Percentiles rank a stretch among this genome's conserved stretches.
Evolutionary conservation across 2,329 filamentous ascomycete genomes (phyloP).

Genomic region (Alternaria consortialis): DNA sequence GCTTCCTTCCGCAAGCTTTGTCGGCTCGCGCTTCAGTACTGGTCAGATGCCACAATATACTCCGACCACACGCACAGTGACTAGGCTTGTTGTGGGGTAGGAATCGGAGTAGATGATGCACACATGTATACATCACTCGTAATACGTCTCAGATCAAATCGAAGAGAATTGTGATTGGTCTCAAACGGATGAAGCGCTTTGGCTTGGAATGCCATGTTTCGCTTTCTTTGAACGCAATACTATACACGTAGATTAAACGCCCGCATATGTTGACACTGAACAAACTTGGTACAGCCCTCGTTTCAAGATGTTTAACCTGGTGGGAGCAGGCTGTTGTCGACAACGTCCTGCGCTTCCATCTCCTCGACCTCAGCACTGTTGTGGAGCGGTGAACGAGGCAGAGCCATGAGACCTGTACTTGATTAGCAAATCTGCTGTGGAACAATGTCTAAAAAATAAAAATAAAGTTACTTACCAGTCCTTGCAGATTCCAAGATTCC

Average conservation of each 20-base stretch:
- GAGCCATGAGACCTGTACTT: slow-evolving; percentile 81
- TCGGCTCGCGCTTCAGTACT: neutral
- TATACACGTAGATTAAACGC: slow-evolving; percentile 16
- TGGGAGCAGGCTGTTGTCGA: slow-evolving; percentile 91
- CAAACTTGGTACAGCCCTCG: slow-evolving; percentile 2
- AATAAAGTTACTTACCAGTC: slow-evolving; percentile 65
- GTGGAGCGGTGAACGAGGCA: slow-evolving; percentile 89
- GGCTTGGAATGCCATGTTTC: neutral
- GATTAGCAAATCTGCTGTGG: slow-evolving; percentile 19
- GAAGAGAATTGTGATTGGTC: neutral
- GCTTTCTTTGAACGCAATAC: slow-evolving; percentile 11
- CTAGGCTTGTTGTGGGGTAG: neutral
- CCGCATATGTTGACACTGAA: slow-evolving; percentile 6
- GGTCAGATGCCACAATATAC: neutral
- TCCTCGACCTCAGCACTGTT: slow-evolving; percentile 75
- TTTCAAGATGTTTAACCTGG: slow-evolving; percentile 70
- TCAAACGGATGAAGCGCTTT: neutral
- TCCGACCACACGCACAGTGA: neutral
- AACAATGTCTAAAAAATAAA: too few species aligned
- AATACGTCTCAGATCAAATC: neutral
- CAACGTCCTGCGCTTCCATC: slow-evolving; percentile 93
- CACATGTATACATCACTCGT: neutral
- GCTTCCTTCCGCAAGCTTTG: neutral
- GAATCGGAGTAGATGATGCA: neutral
- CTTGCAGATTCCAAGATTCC: slow-evolving; percentile 95